Evolutionary conservation across 2,329 filamentous ascomycete species (phyloP), one percentile per base, ranked within the genome.

Genomic region (Clonostachys sp.): DNA sequence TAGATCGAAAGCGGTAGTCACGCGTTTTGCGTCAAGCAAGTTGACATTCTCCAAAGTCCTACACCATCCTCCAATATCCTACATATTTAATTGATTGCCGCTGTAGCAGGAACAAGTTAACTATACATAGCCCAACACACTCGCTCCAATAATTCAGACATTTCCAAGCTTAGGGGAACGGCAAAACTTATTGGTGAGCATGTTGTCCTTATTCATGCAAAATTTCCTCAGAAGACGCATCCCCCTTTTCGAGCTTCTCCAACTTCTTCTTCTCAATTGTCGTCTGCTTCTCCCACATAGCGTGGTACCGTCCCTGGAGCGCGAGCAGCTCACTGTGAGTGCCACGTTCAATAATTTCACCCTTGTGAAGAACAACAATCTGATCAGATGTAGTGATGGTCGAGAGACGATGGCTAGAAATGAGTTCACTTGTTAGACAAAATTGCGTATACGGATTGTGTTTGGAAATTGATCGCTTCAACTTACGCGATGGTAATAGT

Each of bases 341-440:
- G 13, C 78, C 78, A 30, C 66, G 63, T 55, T 81, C 77, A 6
- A 71, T 65, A 13, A 81, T 69, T 41, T 67, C 64, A 8, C 78
- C 78, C 45, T 74, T 64, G 47, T 76, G 66, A 12, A 81, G 68
- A 3, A 81, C 78, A 9, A 81, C 54, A 45, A 81, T 79, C 48
- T 74, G 71, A 50, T 81, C 75, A 1, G 77, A 76, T 38, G 69
- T 72, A 10, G 73, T 73, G 48, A 83, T 77, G 2, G 80, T 83
- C 2, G 79, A 81, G 12, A 83, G 65, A 10, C 79, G 70, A 55
- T 82, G 79, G 2, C 73, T 76, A 42, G 2, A 3, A 10, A 10
- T 1, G 20, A 58, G 49, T 5, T 13, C 8, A 30, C 8, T 42
- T 10, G 8, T 16, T 14, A 3, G 5, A 14, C 35, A 10, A 18